Conservation (phyloP, 306 rosid species). For the Luffa acutangula region DNA sequence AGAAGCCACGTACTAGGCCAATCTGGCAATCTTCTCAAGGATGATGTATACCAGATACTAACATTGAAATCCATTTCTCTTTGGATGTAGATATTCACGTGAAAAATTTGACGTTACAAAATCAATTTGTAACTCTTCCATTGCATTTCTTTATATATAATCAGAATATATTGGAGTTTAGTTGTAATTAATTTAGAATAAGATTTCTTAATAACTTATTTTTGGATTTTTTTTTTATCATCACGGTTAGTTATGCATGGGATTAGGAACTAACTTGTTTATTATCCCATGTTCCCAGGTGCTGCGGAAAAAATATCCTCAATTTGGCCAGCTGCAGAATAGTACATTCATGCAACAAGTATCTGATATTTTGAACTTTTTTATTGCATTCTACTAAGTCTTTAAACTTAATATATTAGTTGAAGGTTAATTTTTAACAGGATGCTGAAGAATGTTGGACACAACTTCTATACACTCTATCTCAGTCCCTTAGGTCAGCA, state of each 20-base stretch:
- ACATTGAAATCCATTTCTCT: neutral
- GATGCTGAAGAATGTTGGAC: constrained; percentile 99
- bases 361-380: constrained; percentile 12
- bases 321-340: constrained; percentile 90
- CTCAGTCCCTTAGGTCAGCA: constrained; percentile 73
- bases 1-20: neutral
- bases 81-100: neutral
- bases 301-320: constrained; percentile 87
- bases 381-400: constrained; percentile 4
- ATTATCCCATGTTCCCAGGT: constrained; percentile 44
- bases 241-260: neutral
- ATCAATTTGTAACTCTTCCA: neutral
- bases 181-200: neutral
- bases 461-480: constrained; percentile 85
- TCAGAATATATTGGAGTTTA: neutral
- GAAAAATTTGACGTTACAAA: neutral
- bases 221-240: neutral
- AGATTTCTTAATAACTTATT: neutral
- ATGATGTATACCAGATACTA: neutral
- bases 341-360: constrained; percentile 97
- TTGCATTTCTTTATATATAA: neutral
- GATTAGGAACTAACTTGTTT: neutral
- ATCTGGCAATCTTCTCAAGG: neutral
- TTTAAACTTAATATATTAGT: constrained; percentile 7
- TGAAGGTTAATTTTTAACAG: constrained; percentile 25